Evolutionary conservation across 2,329 filamentous ascomycete genomes (phyloP).

Genomic region (Arthrobotrys sinensis): DNA sequence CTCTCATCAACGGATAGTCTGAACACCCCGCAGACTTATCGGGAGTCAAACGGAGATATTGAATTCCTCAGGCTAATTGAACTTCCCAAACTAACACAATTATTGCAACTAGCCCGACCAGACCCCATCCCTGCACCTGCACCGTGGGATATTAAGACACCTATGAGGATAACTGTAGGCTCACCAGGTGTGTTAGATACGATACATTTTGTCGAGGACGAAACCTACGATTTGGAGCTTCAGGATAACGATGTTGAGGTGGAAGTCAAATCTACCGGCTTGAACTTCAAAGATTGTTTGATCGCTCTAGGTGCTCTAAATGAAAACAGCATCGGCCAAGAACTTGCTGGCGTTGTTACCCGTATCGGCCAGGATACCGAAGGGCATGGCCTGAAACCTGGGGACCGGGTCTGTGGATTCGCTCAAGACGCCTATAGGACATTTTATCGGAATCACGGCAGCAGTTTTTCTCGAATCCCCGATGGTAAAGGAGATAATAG

Average conservation of each 20-base stretch:
- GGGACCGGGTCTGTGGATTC: slow-evolving; percentile 37
- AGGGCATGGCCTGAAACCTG: slow-evolving; percentile 10
- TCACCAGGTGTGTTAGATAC: slow-evolving; percentile 36
- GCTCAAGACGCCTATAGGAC: slow-evolving; percentile 18
- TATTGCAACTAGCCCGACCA: neutral
- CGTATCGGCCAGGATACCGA: slow-evolving; percentile 34
- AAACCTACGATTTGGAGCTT: neutral
- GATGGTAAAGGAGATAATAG: neutral
- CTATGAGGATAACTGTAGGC: slow-evolving; percentile 24
- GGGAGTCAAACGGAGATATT: slow-evolving; percentile 23
- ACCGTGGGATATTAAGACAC: slow-evolving; percentile 14
- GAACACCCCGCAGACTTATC: slow-evolving; percentile 19
- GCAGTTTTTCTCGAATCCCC: slow-evolving; percentile 21
- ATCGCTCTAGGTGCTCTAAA: slow-evolving; percentile 29
- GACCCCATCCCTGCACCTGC: neutral
- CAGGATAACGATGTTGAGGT: slow-evolving; percentile 67
- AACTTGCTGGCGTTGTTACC: slow-evolving; percentile 62
- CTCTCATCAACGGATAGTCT: neutral
- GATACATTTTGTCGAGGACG: slow-evolving; percentile 42
- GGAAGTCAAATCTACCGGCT: slow-evolving; percentile 68
- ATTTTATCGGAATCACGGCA: slow-evolving; percentile 13
- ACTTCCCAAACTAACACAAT: neutral
- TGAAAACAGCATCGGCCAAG: slow-evolving; percentile 54
- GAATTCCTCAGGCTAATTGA: slow-evolving; percentile 16
- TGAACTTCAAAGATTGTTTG: slow-evolving; percentile 61